Evolutionary conservation across 78 protist genomes (phyloP), one percentile per base, ranked within the genome.

Genomic region (Monosiga brevicollis): DNA sequence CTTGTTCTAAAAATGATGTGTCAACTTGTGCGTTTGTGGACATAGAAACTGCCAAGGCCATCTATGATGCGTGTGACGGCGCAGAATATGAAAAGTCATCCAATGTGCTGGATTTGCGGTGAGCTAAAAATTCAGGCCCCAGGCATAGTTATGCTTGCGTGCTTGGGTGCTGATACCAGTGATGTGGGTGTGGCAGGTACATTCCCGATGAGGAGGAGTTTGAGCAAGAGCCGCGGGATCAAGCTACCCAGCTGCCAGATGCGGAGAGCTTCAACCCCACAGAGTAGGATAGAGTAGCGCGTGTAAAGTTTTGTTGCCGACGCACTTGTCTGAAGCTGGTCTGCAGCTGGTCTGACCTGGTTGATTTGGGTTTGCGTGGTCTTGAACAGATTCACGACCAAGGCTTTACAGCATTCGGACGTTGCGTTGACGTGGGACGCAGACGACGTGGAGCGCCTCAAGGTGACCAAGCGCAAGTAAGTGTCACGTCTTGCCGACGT

Each of bases 31-130:
- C 36, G 11, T 73, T 35, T 37, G 37, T 11, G 88, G n/a, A n/a
- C n/a, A n/a, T n/a, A n/a, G n/a, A n/a, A n/a, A n/a, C n/a, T n/a
- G n/a, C n/a, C n/a, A n/a, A n/a, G n/a, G n/a, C n/a, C n/a, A n/a
- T n/a, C n/a, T n/a, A n/a, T n/a, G n/a, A n/a, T n/a, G n/a, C 79
- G 82, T 83, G 87, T 75, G 90, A 90, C 78, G 93, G 90, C 73
- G 42, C 82, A 76, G 93, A 90, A 62, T 76, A 82, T 73, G 90
- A 84, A 76, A 87, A 86, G 32, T 81, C 90, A 34, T 76, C 84
- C 36, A 90, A 90, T 83, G 37, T 84, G 9, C 26, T 90, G n/a
- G 93, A 90, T 70, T 39, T 90, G 39, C 76, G 93, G 74, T n/a
- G n/a, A n/a, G n/a, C n/a, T n/a, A n/a, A n/a, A n/a, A n/a, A n/a